phyloP scores from a whole-genome alignment of 768 basidiomycete species.

The Astraeus odoratus region DNA sequence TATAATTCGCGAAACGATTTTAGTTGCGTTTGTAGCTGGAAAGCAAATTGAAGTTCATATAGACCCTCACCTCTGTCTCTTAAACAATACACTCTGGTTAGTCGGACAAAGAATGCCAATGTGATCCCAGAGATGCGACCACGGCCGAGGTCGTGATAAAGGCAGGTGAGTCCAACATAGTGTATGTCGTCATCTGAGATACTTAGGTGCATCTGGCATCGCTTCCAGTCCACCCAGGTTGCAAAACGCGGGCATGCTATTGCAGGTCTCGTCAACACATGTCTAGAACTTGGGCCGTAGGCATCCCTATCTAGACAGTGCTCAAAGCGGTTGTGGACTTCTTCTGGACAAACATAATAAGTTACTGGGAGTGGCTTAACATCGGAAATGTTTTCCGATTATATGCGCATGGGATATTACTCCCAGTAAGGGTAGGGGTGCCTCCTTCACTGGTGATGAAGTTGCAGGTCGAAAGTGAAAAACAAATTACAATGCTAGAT shows the following conservation, averaged over 20 bases:
- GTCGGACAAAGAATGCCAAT: slow-evolving; percentile 63
- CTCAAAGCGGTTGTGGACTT: slow-evolving; percentile 77
- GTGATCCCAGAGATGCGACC: slow-evolving; percentile 80
- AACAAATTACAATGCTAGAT: slow-evolving; percentile 17
- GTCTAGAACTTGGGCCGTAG: background rate
- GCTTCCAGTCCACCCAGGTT: slow-evolving; percentile 63
- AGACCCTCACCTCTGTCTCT: slow-evolving; percentile 50
- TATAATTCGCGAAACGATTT: slow-evolving; percentile 35
- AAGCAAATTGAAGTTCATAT: slow-evolving; percentile 64
- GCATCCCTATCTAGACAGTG: slow-evolving; percentile 62
- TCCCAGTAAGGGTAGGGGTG: background rate
- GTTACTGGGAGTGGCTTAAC: slow-evolving; percentile 80
- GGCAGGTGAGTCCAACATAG: slow-evolving; percentile 73
- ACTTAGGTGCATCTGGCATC: slow-evolving; percentile 52
- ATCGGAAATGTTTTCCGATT: slow-evolving; percentile 64
- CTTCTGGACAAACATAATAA: slow-evolving; percentile 70
- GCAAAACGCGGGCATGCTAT: slow-evolving; percentile 53
- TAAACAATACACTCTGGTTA: slow-evolving; percentile 49
- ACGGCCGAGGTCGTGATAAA: slow-evolving; percentile 82
- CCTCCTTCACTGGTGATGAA: slow-evolving; percentile 76
- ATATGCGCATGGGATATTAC: background rate
- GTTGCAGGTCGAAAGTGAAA: slow-evolving; percentile 32
- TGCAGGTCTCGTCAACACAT: slow-evolving; percentile 1
- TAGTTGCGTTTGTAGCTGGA: slow-evolving; percentile 71
- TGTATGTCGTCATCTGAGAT: slow-evolving; percentile 71